Conservation (phyloP, 2,329 filamentous ascomycete genomes). For the Cladophialophora psammophila region DNA sequence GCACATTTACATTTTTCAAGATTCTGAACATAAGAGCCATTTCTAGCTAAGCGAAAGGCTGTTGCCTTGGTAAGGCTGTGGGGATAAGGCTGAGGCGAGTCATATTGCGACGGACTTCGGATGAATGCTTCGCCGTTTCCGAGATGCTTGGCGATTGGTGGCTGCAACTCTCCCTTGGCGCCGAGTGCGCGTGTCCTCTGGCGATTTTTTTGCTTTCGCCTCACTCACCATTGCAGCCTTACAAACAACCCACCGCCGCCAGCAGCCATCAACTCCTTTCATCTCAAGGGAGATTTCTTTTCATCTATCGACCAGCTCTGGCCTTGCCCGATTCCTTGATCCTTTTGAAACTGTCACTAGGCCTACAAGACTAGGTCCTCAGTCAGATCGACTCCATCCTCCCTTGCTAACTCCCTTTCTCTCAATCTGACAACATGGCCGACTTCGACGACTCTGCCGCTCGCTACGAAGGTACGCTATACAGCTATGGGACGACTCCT, state of each 20-base stretch:
- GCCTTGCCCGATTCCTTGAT: neutral
- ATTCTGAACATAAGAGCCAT: neutral
- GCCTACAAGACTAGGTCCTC: neutral
- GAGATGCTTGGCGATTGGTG: neutral
- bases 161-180: constrained; percentile 11
- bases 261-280: constrained; percentile 20
- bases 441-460: constrained; percentile 72
- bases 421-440: constrained; percentile 47
- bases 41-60: neutral
- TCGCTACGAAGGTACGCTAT: constrained; percentile 68
- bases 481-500: neutral
- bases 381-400: neutral
- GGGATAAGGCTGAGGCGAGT: neutral
- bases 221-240: constrained; percentile 37
- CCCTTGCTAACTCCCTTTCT: constrained; percentile 3
- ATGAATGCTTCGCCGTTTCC: constrained; percentile 23
- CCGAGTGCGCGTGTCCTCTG: constrained; percentile 17
- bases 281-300: neutral
- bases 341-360: neutral
- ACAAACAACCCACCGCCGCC: constrained; percentile 24
- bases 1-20: neutral
- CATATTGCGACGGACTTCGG: neutral
- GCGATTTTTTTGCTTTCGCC: constrained; percentile 36
- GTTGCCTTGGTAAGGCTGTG: neutral
- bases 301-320: neutral